Conservation (phyloP, 1,284 basidiomycete species). For the Puccinia horiana region DNA sequence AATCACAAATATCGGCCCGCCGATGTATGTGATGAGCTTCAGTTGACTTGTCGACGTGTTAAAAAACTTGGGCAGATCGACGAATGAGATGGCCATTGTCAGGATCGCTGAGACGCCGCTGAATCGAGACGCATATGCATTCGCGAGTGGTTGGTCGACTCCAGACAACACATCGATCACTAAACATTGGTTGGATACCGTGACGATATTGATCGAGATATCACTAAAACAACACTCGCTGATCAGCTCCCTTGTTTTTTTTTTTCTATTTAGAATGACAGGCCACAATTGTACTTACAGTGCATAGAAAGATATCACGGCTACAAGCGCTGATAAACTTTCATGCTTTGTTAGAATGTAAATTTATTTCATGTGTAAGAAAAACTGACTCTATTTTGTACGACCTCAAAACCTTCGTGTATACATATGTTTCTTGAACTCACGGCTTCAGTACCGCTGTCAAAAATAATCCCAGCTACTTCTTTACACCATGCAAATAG, state of each 20-base stretch:
- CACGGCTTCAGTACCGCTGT: not conserved
- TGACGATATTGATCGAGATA: conserved; percentile 57
- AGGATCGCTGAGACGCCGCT: conserved; percentile 22
- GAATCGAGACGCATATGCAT: conserved; percentile 56
- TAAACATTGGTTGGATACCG: conserved; percentile 55
- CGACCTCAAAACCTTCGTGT: too few species aligned
- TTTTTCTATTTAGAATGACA: too few species aligned
- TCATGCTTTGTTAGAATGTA: not conserved
- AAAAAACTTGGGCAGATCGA: conserved; percentile 25
- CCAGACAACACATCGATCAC: conserved; percentile 55
- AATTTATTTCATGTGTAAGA: not conserved
- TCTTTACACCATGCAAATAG: conserved; percentile 38
- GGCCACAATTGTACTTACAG: too few species aligned
- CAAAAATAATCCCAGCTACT: not conserved
- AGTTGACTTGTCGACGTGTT: conserved; percentile 15
- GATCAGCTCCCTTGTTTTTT: too few species aligned
- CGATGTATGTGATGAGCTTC: conserved; percentile 14
- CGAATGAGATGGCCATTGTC: not conserved
- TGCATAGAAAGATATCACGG: conserved; percentile 18
- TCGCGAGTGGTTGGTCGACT: conserved; percentile 55
- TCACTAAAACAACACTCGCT: conserved; percentile 48
- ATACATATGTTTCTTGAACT: too few species aligned
- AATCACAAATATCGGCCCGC: conserved; percentile 3
- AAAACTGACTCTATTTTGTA: too few species aligned
- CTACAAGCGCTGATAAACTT: not conserved